Evolutionary conservation across 116 monocot genomes (phyloP).

Genomic region (Dioscorea cayenensis): DNA sequence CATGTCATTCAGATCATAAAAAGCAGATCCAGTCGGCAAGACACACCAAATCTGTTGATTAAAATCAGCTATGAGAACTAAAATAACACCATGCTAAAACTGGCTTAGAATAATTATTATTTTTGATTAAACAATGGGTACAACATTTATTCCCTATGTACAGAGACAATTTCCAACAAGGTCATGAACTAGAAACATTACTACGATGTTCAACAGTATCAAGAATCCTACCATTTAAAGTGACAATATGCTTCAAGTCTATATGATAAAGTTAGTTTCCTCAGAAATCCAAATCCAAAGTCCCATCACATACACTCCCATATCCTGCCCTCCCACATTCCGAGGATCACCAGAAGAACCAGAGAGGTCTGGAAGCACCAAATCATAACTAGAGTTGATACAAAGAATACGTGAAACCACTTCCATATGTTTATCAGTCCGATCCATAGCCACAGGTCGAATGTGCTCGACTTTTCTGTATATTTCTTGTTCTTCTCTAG

Average conservation of each 20-base stretch:
- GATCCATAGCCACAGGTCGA: slow-evolving; percentile 9
- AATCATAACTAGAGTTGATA: slow-evolving; percentile 67
- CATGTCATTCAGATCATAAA: not conserved
- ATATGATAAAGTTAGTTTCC: slow-evolving; percentile 59
- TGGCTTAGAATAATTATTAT: not conserved
- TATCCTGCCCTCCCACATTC: slow-evolving; percentile 84
- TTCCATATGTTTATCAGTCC: slow-evolving; percentile 4
- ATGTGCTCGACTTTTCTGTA: slow-evolving; percentile 53
- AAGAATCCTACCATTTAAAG: slow-evolving; percentile 60
- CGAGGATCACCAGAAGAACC: slow-evolving; percentile 34
- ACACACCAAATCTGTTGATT: not conserved
- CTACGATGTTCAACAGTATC: slow-evolving; percentile 31
- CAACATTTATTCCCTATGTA: not conserved
- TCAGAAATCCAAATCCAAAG: slow-evolving; percentile 88
- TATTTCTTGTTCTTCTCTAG: slow-evolving; percentile 50
- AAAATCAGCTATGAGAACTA: not conserved
- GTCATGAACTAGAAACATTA: slow-evolving; percentile 5
- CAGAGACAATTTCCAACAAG: not conserved
- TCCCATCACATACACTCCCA: slow-evolving; percentile 82
- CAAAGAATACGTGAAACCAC: slow-evolving; percentile 51
- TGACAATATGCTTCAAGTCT: slow-evolving; percentile 72
- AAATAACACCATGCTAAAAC: not conserved
- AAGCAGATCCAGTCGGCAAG: not conserved
- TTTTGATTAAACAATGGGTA: not conserved
- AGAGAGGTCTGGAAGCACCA: slow-evolving; percentile 42